These are phyloP conservation scores for Suillus plorans DNA, from an alignment of 768 basidiomycete genomes.

Conservation along the genomic window DNA sequence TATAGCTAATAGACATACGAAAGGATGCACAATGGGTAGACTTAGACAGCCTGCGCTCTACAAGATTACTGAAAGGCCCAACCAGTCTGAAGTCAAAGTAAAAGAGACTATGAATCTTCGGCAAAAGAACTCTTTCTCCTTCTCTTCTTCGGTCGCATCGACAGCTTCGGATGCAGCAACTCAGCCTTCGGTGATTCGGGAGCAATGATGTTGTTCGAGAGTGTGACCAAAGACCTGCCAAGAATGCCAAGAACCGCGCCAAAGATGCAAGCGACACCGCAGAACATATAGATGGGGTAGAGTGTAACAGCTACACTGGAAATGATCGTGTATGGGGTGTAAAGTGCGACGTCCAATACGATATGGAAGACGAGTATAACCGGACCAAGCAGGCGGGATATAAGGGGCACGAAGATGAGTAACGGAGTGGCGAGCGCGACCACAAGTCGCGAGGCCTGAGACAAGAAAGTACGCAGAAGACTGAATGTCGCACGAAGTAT, in stretches of 20 bases:
- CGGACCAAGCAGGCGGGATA: conserved; percentile 48
- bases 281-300: conserved; percentile 57
- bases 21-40: not conserved
- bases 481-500: conserved; percentile 12
- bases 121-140: not conserved
- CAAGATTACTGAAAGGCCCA: not conserved
- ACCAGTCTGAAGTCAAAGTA: not conserved
- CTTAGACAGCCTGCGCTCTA: not conserved
- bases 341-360: conserved; percentile 40
- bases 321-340: conserved; percentile 43
- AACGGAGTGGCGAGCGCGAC: conserved; percentile 19
- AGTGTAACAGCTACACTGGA: conserved; percentile 41
- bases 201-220: not conserved
- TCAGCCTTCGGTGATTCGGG: not conserved
- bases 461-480: conserved; percentile 15
- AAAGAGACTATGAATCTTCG: not conserved
- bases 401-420: conserved; percentile 22
- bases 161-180: not conserved
- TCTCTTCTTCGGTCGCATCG: not conserved
- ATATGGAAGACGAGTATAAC: conserved; percentile 42
- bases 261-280: conserved; percentile 53
- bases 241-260: conserved; percentile 45
- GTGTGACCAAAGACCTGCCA: conserved; percentile 21
- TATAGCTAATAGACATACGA: no score
- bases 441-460: conserved; percentile 10